phyloP scores from a whole-genome alignment of 1,284 basidiomycete genomes.

The Microbotryomycetes sp. region DNA sequence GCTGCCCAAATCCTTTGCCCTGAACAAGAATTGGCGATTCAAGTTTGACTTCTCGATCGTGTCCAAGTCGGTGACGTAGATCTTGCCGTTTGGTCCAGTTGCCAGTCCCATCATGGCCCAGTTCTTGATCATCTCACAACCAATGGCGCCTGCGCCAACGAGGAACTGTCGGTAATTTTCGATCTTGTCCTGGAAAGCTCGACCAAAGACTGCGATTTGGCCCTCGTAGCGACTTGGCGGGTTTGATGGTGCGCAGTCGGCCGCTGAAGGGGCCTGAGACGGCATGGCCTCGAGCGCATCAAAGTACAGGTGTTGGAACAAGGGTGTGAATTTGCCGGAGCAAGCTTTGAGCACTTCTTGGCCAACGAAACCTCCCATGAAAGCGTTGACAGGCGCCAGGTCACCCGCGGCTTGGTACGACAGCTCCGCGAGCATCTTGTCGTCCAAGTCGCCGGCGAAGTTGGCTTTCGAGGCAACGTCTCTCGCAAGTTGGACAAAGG shows the following conservation, averaged over 20 bases:
- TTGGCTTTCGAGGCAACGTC: conserved; percentile 51
- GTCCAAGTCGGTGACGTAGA: conserved; percentile 95
- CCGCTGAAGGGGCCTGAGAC: conserved; percentile 63
- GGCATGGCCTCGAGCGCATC: conserved; percentile 96
- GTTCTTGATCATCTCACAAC: conserved; percentile 99
- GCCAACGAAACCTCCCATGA: conserved; percentile 94
- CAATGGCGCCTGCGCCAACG: conserved; percentile 96
- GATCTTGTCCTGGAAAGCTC: conserved; percentile 86
- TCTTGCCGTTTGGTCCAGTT: conserved; percentile 67
- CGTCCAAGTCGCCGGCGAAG: conserved; percentile 63
- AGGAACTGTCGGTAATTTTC: conserved; percentile 88
- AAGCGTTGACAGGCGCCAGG: conserved; percentile 82
- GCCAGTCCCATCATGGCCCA: conserved; percentile 99
- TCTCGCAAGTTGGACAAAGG: conserved; percentile 67
- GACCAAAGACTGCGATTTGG: conserved; percentile 94
- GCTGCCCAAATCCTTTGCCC: conserved; percentile 90
- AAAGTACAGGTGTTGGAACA: conserved; percentile 92
- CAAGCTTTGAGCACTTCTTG: conserved; percentile 97
- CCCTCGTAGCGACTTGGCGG: conserved; percentile 72
- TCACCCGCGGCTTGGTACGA: conserved; percentile 92
- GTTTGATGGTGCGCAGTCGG: conserved; percentile 73
- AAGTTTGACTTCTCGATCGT: conserved; percentile 99
- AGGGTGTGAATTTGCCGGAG: conserved; percentile 97
- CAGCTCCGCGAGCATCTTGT: conserved; percentile 69
- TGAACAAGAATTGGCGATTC: conserved; percentile 97